Evolutionary conservation across 495 filamentous ascomycete genomes (phyloP).

Genomic region (Xylaria scruposa): DNA sequence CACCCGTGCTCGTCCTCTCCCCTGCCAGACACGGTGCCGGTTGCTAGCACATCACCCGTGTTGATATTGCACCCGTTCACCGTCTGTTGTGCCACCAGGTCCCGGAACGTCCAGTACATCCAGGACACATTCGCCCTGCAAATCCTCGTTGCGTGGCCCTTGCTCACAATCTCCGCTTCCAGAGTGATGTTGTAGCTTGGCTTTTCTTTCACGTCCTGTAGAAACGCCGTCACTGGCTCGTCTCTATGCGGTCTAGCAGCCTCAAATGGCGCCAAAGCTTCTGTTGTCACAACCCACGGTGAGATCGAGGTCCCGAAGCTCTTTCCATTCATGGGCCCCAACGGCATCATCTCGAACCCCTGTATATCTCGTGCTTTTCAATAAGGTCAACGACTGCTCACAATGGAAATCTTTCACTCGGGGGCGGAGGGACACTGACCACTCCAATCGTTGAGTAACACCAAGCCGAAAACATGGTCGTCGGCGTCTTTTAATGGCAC

Average conservation of each 20-base stretch:
- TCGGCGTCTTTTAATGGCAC: slow-evolving; percentile 64
- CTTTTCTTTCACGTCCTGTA: slow-evolving; percentile 26
- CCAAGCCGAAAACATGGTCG: slow-evolving; percentile 73
- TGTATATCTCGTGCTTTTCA: slow-evolving; percentile 73
- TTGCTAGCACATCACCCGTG: slow-evolving; percentile 73
- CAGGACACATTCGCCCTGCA: slow-evolving; percentile 49
- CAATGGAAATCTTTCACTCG: background rate
- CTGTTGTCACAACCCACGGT: slow-evolving; percentile 73
- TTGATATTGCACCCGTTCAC: slow-evolving; percentile 73
- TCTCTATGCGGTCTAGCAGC: slow-evolving; percentile 8
- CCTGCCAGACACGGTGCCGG: slow-evolving; percentile 74
- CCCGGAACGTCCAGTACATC: slow-evolving; percentile 67
- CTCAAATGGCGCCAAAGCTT: slow-evolving; percentile 66
- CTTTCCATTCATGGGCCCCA: slow-evolving; percentile 76
- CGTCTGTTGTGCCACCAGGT: slow-evolving; percentile 77
- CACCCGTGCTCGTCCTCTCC: slow-evolving; percentile 62
- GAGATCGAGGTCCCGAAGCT: slow-evolving; percentile 77
- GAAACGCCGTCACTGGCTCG: slow-evolving; percentile 9
- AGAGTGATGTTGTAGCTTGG: slow-evolving; percentile 63
- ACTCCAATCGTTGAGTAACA: slow-evolving; percentile 79
- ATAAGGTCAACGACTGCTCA: background rate
- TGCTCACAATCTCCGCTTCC: slow-evolving; percentile 62
- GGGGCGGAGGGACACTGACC: slow-evolving; percentile 23
- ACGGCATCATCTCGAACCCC: slow-evolving; percentile 70
- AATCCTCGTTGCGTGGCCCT: slow-evolving; percentile 21